Percentiles rank a stretch among this genome's conserved stretches.
Evolutionary conservation across 2,329 filamentous ascomycete species (phyloP).

Genomic region (Fusarium circinatum): DNA sequence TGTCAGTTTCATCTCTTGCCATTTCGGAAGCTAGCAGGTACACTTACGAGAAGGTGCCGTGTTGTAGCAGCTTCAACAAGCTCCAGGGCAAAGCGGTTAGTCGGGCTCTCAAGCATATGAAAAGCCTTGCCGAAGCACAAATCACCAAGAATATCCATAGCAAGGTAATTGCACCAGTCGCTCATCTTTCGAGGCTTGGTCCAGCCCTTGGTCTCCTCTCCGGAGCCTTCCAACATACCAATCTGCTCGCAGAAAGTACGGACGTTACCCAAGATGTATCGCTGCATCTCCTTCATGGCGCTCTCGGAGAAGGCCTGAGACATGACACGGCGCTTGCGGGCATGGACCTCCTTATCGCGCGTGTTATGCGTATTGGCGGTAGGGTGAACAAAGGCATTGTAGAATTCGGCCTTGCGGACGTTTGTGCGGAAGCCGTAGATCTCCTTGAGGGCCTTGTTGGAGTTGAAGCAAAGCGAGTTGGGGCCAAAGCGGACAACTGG

Average conservation of each 20-base stretch:
- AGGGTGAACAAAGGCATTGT: conserved; percentile 77
- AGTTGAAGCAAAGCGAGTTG: conserved; percentile 82
- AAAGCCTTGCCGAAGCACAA: conserved; percentile 71
- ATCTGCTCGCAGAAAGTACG: conserved; percentile 73
- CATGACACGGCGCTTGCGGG: conserved; percentile 75
- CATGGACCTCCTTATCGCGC: conserved; percentile 74
- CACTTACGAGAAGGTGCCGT: conserved; percentile 72
- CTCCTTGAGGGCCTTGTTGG: conserved; percentile 71
- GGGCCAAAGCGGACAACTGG: conserved; percentile 81
- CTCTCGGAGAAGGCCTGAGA: conserved; percentile 77
- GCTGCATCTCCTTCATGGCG: conserved; percentile 74
- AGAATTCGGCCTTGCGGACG: conserved; percentile 76
- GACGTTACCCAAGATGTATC: conserved; percentile 72
- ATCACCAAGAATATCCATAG: conserved; percentile 71
- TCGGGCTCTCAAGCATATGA: conserved; percentile 67
- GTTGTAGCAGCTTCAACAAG: conserved; percentile 75
- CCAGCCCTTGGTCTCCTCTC: conserved; percentile 66
- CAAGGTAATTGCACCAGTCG: conserved; percentile 70
- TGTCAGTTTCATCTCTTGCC: conserved; percentile 15
- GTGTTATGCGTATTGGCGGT: conserved; percentile 78
- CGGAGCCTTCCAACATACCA: conserved; percentile 53
- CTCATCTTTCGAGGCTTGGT: conserved; percentile 69
- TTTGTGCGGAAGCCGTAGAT: conserved; percentile 73
- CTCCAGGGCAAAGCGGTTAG: conserved; percentile 73
- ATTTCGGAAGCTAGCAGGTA: too few relatives aligned